phyloP scores from a whole-genome alignment of 306 rosid genomes.

The Fragaria iinumae region DNA sequence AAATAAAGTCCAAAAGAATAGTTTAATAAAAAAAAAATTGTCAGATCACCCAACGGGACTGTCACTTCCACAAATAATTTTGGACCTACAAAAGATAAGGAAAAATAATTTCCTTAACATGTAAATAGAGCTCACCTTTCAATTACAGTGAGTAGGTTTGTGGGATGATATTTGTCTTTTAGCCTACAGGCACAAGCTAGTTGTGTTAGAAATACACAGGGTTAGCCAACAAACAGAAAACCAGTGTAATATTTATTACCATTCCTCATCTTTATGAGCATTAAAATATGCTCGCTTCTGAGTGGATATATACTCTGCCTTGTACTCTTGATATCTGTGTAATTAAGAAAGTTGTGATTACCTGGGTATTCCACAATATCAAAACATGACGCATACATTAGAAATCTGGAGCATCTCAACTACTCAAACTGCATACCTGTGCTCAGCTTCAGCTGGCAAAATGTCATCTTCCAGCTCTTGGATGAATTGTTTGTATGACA shows the following conservation, averaged over 20 bases:
- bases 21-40: background rate
- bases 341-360: slow-evolving; percentile 8
- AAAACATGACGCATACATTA: background rate
- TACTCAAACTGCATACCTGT: slow-evolving; percentile 53
- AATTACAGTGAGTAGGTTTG: slow-evolving; percentile 78
- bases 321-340: slow-evolving; percentile 93
- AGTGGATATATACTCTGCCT: slow-evolving; percentile 86
- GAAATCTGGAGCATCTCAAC: slow-evolving; percentile 7
- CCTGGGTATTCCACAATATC: slow-evolving; percentile 8
- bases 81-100: background rate
- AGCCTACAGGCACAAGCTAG: slow-evolving; percentile 55
- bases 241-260: slow-evolving; percentile 39
- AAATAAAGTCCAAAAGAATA: slow-evolving; percentile 15
- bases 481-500: slow-evolving; percentile 97
- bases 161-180: slow-evolving; percentile 95
- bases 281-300: slow-evolving; percentile 85
- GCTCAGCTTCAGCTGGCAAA: slow-evolving; percentile 94
- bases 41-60: background rate
- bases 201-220: slow-evolving; percentile 13
- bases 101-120: slow-evolving; percentile 11
- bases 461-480: slow-evolving; percentile 99
- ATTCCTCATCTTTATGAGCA: slow-evolving; percentile 92
- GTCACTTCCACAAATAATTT: background rate
- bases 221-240: background rate
- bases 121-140: slow-evolving; percentile 59